phyloP scores from a whole-genome alignment of 2,329 filamentous ascomycete genomes.

The Daldinia eschscholtzii region DNA sequence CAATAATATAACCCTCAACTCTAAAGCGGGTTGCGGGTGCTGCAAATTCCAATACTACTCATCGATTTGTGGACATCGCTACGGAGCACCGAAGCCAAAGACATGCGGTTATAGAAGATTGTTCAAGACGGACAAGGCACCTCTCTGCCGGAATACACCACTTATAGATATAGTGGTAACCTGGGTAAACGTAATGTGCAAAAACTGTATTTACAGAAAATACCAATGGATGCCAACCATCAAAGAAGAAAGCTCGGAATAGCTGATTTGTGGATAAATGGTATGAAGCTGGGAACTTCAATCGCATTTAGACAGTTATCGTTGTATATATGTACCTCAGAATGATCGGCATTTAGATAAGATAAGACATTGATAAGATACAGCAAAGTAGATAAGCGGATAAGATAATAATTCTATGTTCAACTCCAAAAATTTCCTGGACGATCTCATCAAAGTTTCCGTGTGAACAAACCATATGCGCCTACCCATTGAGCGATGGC shows the following conservation, averaged over 20 bases:
- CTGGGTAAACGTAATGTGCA: neutral
- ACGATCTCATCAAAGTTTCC: constrained; percentile 8
- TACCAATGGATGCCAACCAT: neutral
- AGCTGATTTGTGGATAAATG: neutral
- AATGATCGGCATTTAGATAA: constrained; percentile 20
- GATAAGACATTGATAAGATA: constrained; percentile 37
- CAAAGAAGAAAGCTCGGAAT: neutral
- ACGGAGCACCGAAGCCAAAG: neutral
- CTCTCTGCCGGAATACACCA: neutral
- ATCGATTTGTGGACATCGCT: neutral
- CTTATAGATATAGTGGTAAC: neutral
- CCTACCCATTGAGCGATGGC: constrained; percentile 49
- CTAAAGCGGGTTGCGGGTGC: neutral
- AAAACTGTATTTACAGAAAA: neutral
- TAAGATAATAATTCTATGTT: constrained; percentile 35
- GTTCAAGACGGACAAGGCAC: neutral
- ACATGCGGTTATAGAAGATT: neutral
- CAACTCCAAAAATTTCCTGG: constrained; percentile 26
- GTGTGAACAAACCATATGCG: constrained; percentile 4
- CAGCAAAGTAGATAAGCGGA: constrained; percentile 12
- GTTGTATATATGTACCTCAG: neutral
- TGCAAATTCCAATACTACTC: neutral
- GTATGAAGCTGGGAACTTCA: no score
- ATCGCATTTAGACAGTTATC: no score
- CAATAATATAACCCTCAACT: neutral